phyloP scores from a whole-genome alignment of 2,329 filamentous ascomycete genomes.

The Pleochaeta shiraiana region DNA sequence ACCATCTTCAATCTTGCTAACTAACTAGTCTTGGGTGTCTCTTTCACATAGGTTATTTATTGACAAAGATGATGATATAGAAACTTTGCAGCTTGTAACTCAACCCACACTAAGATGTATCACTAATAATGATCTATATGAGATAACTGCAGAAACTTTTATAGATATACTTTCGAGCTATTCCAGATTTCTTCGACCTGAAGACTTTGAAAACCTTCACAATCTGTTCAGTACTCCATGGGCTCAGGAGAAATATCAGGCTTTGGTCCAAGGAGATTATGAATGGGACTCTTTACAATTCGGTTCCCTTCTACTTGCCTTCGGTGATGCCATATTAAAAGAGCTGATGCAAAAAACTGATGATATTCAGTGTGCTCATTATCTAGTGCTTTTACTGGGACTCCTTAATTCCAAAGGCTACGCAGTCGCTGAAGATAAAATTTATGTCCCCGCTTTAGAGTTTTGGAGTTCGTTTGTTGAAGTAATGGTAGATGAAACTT shows the following conservation, averaged over 20 bases:
- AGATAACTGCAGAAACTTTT: conserved; percentile 39
- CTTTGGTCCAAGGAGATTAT: conserved; percentile 34
- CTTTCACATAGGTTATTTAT: conserved; percentile 46
- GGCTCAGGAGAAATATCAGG: conserved; percentile 32
- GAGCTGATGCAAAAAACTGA: conserved; percentile 32
- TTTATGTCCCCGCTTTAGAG: conserved; percentile 50
- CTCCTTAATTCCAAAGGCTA: conserved; percentile 44
- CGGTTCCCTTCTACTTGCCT: conserved; percentile 43
- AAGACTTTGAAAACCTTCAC: conserved; percentile 35
- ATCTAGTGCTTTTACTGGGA: conserved; percentile 37
- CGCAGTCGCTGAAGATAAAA: conserved; percentile 48
- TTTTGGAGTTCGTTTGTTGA: conserved; percentile 67
- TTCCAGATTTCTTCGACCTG: conserved; percentile 35
- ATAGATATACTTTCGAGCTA: conserved; percentile 43
- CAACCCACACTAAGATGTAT: conserved; percentile 38
- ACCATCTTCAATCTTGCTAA: conserved; percentile 7
- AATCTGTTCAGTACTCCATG: conserved; percentile 37
- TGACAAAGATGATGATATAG: conserved; percentile 32
- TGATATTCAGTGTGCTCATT: conserved; percentile 24
- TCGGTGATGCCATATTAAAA: conserved; percentile 42
- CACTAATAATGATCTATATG: conserved; percentile 33
- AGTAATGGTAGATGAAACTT: conserved; percentile 35
- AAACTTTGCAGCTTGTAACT: conserved; percentile 36
- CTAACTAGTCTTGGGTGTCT: conserved; percentile 42
- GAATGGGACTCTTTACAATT: conserved; percentile 44